Conservation (phyloP, 164 flowering plant species). For the Warburgia ugandensis region DNA sequence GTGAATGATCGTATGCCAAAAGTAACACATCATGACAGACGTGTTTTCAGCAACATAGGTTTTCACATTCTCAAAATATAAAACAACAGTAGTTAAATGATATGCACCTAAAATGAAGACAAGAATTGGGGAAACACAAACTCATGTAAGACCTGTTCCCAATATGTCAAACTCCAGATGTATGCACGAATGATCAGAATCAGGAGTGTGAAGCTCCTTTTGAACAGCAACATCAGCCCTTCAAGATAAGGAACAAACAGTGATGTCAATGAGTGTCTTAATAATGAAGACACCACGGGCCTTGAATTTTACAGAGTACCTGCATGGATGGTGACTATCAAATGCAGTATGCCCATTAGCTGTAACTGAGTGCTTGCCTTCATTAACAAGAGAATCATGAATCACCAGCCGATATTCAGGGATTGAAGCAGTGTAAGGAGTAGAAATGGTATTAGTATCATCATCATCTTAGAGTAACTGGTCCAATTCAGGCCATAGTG, state of each 20-base stretch:
- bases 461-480: slow-evolving; percentile 72
- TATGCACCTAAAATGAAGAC: no score
- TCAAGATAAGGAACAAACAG: slow-evolving; percentile 13
- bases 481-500: slow-evolving; percentile 99
- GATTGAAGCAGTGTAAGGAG: slow-evolving; percentile 90
- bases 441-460: slow-evolving; percentile 51
- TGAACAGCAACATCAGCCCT: slow-evolving; percentile 78
- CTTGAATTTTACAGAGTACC: slow-evolving; percentile 28
- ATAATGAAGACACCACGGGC: background rate
- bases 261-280: background rate
- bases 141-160: slow-evolving; percentile 80
- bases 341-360: slow-evolving; percentile 69
- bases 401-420: slow-evolving; percentile 75
- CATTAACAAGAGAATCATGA: slow-evolving; percentile 37
- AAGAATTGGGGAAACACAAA: no score
- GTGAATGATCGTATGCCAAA: no score
- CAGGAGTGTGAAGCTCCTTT: slow-evolving; percentile 85
- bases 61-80: no score
- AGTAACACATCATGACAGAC: no score
- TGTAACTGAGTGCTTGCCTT: slow-evolving; percentile 36
- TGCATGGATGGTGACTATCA: slow-evolving; percentile 94
- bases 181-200: slow-evolving; percentile 92
- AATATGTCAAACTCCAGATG: slow-evolving; percentile 93
- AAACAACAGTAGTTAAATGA: no score
- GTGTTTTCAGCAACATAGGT: no score